Evolutionary conservation across 768 basidiomycete species (phyloP).

Genomic region (Butyriboletus loyo): DNA sequence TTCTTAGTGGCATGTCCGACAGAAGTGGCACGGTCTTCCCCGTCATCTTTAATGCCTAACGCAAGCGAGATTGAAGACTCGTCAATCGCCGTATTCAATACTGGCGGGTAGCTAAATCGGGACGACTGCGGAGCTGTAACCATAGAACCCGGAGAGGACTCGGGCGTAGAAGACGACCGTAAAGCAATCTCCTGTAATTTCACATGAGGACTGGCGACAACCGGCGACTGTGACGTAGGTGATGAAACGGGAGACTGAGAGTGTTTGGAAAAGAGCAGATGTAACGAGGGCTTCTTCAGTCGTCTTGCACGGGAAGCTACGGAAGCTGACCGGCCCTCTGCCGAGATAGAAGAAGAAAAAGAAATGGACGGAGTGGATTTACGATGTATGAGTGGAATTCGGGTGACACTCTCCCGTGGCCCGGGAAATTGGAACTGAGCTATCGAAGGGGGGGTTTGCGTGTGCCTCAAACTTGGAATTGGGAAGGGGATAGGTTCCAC

Average conservation of each 20-base stretch:
- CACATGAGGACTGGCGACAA: constrained; percentile 6
- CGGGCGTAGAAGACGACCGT: constrained; percentile 29
- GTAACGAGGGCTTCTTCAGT: constrained; percentile 67
- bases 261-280: constrained; percentile 64
- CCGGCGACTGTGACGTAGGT: constrained; percentile 28
- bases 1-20: constrained; percentile 9
- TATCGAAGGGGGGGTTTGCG: constrained; percentile 12
- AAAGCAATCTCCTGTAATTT: constrained; percentile 18
- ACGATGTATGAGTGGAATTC: constrained; percentile 32
- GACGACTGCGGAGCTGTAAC: constrained; percentile 58
- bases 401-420: constrained; percentile 28
- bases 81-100: constrained; percentile 61
- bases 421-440: constrained; percentile 48
- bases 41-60: constrained; percentile 27
- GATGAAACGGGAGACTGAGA: constrained; percentile 47
- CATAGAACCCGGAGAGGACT: constrained; percentile 41
- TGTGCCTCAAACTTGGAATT: constrained; percentile 21
- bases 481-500: constrained; percentile 29
- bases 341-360: constrained; percentile 30
- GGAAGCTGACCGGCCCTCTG: constrained; percentile 38
- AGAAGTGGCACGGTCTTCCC: constrained; percentile 20
- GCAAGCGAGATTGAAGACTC: constrained; percentile 45
- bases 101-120: constrained; percentile 48
- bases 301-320: constrained; percentile 32
- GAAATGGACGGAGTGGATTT: constrained; percentile 37